These are phyloP conservation scores for Selaginella moellendorffii DNA, from an alignment of 75 land plant species.

Conservation along the genomic window DNA sequence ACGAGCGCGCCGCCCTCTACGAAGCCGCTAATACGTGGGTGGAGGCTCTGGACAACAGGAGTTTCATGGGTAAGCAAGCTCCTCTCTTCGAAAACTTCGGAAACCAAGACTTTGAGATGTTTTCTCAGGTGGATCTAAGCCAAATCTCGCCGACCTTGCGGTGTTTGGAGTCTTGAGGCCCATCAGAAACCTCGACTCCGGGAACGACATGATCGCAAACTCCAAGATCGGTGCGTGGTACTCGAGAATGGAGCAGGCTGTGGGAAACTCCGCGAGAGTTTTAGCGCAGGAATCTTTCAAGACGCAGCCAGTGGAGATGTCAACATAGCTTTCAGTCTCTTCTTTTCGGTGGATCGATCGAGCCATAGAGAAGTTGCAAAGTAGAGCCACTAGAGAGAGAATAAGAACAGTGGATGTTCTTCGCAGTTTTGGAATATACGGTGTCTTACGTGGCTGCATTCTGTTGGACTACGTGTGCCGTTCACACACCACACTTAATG, in stretches of 20 bases:
- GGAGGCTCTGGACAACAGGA: constrained; percentile 53
- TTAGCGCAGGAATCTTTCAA: background rate
- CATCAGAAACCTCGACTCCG: constrained; percentile 59
- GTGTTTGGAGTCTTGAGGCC: constrained; percentile 94
- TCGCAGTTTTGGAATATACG: too few species aligned
- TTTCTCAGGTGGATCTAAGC: constrained; percentile 65
- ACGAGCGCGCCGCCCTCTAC: constrained; percentile 85
- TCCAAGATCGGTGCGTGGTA: constrained; percentile 86
- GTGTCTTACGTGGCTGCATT: too few species aligned
- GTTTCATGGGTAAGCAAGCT: constrained; percentile 52
- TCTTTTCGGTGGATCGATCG: too few species aligned
- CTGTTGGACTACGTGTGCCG: too few species aligned
- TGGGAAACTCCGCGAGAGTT: constrained; percentile 58
- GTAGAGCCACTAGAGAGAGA: too few species aligned
- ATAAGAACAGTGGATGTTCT: too few species aligned
- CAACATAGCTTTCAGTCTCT: too few species aligned
- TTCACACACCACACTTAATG: too few species aligned
- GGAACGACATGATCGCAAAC: constrained; percentile 76
- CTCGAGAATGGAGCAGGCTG: constrained; percentile 65
- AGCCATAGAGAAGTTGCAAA: too few species aligned
- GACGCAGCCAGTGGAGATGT: background rate
- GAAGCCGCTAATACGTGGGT: constrained; percentile 92
- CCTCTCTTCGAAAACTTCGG: background rate
- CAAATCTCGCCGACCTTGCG: constrained; percentile 88
- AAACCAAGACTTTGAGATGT: background rate